Evolutionary conservation across 2,329 filamentous ascomycete genomes (phyloP), one percentile per base, ranked within the genome.

Genomic region (Monosporascus cannonballus): DNA sequence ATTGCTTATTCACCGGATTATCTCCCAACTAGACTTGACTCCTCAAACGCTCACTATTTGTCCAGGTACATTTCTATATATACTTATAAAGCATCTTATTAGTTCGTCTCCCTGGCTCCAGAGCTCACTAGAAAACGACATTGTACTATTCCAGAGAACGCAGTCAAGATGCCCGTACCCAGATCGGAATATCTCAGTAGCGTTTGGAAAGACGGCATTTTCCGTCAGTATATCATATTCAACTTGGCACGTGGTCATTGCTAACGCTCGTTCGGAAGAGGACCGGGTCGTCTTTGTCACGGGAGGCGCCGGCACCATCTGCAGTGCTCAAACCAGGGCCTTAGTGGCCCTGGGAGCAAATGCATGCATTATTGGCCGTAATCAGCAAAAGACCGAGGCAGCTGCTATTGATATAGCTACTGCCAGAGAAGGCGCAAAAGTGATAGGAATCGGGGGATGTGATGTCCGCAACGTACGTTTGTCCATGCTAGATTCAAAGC

Each of bases 221-320:
- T 96, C 68, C 81, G 90, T 94, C 71, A 59, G 78, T 61, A 20
- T 11, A 27, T 22, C 15, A 37, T n/a, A n/a, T 25, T 25, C 44
- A 39, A 2, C 36, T 15, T 17, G 22, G 3, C 9, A 11, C 42
- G 24, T 38, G 25, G 24, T 52, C 49, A 36, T 51, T 42, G 24
- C 56, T 58, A 51, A 56, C 54, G 47, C 38, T 51, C n/a, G 4
- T 17, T 24, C 8, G 46, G 14, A 63, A 95, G 90, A 86, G 57
- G 85, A 86, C 67, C 93, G 94, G 65, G 92, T 97, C 45, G 83
- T 93, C 61, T 96, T 97, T 72, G 95, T 95, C 65, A 99, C 94
- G 3, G 94, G 94, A 54, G 94, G 94, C 50, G 91, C 91, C 5
- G 93, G 94, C 51, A 87, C 88, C 25, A 97, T 99, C 66, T 96